Evolutionary conservation across 345 rosid species (phyloP).

Genomic region (Noccaea caerulescens): DNA sequence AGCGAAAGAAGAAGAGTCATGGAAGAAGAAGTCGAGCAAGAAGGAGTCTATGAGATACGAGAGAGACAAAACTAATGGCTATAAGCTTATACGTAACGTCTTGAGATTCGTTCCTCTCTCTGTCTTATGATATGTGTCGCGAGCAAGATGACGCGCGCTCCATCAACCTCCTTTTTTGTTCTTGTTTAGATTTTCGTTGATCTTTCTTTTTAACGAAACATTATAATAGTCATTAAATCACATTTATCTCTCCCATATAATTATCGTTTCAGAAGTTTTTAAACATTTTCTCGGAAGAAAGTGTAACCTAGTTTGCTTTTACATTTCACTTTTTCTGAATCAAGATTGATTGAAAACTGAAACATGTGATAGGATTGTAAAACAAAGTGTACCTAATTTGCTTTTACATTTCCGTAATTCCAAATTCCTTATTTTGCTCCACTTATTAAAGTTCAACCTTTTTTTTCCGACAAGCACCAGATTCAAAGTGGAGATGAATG

Average conservation of each 20-base stretch:
- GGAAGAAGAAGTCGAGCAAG: slow-evolving; percentile 9
- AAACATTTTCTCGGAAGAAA: too few species aligned
- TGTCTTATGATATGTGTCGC: slow-evolving; percentile 38
- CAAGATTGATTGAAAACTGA: too few species aligned
- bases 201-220: too few species aligned
- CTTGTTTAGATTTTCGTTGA: too few species aligned
- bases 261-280: not conserved
- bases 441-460: not conserved
- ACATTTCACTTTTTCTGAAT: too few species aligned
- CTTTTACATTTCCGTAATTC: too few species aligned
- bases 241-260: not conserved
- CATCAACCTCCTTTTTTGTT: not conserved
- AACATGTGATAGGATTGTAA: too few species aligned
- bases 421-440: not conserved
- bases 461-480: not conserved
- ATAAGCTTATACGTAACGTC: slow-evolving; percentile 26
- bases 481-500: slow-evolving; percentile 12
- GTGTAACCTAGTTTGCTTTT: too few species aligned
- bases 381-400: too few species aligned
- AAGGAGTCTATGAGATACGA: not conserved
- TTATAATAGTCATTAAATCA: too few species aligned
- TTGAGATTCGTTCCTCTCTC: slow-evolving; percentile 43
- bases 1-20: not conserved
- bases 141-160: slow-evolving; percentile 41
- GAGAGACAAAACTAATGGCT: slow-evolving; percentile 20